Evolutionary conservation across 2,329 filamentous ascomycete genomes (phyloP).

Genomic region (Aspergillus texensis): DNA sequence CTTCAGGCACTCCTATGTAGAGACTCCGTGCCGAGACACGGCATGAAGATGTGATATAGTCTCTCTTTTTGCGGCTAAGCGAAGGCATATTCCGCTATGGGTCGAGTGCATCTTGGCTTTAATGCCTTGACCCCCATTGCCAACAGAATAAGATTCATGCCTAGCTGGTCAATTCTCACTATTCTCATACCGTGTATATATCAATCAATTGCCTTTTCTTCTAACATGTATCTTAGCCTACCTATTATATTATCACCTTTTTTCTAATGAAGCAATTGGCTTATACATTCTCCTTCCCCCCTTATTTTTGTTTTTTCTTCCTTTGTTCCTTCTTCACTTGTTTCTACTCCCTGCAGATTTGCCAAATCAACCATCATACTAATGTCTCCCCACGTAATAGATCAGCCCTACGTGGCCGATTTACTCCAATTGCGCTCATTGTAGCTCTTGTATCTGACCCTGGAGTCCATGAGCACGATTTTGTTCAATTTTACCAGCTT

Average conservation of each 20-base stretch:
- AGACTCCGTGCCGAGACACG: not conserved
- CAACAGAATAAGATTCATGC: not conserved
- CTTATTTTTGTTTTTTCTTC: rapidly evolving
- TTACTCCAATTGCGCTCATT: too few relatives aligned
- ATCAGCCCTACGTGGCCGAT: not conserved
- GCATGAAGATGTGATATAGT: not conserved
- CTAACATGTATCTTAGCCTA: not conserved
- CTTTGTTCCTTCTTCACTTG: too few relatives aligned
- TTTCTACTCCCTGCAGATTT: too few relatives aligned
- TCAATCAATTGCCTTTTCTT: not conserved
- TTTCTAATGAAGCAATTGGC: not conserved
- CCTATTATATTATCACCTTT: not conserved
- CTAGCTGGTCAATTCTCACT: not conserved
- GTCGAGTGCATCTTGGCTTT: not conserved
- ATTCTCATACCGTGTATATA: not conserved
- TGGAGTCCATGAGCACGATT: too few relatives aligned
- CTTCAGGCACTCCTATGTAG: conserved; percentile 10
- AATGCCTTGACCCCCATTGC: too few relatives aligned
- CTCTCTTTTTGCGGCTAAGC: not conserved
- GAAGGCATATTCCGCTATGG: not conserved
- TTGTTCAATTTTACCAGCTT: not conserved
- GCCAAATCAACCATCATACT: not conserved
- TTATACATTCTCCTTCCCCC: not conserved
- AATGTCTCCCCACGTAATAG: not conserved
- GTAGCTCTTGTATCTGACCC: too few relatives aligned